phyloP scores from a whole-genome alignment of 78 protist species.

The Cyanophora paradoxa region DNA sequence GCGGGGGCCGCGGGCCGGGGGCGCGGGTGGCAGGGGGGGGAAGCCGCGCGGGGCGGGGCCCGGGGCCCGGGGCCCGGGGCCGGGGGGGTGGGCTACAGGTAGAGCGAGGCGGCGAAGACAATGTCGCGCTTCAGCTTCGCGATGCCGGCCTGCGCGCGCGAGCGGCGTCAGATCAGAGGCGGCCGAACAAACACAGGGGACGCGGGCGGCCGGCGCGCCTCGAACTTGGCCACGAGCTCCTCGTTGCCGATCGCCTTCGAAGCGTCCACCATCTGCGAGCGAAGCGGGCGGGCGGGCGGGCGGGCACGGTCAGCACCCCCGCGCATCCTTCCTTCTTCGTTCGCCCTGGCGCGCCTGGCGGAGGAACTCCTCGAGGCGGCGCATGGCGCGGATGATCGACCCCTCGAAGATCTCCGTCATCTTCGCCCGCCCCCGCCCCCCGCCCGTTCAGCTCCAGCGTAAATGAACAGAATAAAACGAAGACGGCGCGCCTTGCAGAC shows the following conservation, averaged over 20 bases:
- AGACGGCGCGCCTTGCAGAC: slow-evolving; percentile 28
- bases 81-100: slow-evolving; percentile 42
- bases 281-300: neutral
- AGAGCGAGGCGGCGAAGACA: slow-evolving; percentile 89
- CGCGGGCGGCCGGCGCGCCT: neutral
- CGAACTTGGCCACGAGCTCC: slow-evolving; percentile 75
- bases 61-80: too few species aligned
- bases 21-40: too few species aligned
- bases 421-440: neutral
- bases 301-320: neutral
- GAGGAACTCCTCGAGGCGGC: slow-evolving; percentile 83
- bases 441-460: neutral
- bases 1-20: too few species aligned
- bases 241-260: slow-evolving; percentile 84
- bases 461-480: neutral
- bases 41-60: too few species aligned
- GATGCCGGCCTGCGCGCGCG: slow-evolving; percentile 23
- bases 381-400: slow-evolving; percentile 65
- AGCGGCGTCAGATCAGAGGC: neutral
- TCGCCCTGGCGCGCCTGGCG: slow-evolving; percentile 45
- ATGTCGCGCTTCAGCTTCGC: slow-evolving; percentile 78
- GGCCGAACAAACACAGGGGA: neutral
- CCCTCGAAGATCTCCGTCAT: slow-evolving; percentile 91
- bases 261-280: slow-evolving; percentile 45
- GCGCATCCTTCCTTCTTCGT: neutral